phyloP scores from a whole-genome alignment of 2,329 filamentous ascomycete genomes.

The Botrytis elliptica region DNA sequence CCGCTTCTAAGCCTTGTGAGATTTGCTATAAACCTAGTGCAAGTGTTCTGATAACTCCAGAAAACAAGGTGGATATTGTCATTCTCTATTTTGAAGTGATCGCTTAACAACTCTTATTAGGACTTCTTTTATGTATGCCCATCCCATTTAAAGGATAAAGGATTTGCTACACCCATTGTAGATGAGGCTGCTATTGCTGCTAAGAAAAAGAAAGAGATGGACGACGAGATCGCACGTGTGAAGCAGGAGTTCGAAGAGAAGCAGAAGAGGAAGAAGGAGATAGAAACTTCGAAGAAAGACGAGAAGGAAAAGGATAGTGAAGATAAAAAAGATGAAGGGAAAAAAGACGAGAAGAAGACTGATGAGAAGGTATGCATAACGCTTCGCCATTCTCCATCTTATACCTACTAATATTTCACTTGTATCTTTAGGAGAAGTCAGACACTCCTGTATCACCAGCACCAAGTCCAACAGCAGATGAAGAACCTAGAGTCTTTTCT shows the following conservation, averaged over 20 bases:
- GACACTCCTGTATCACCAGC: constrained; percentile 24
- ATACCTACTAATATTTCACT: constrained; percentile 20
- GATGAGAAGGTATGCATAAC: constrained; percentile 41
- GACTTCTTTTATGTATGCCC: constrained; percentile 93
- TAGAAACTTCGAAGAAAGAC: constrained; percentile 63
- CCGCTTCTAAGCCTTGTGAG: constrained; percentile 79
- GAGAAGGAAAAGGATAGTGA: constrained; percentile 49
- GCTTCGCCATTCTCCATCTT: neutral
- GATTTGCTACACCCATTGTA: constrained; percentile 75
- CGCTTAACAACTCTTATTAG: constrained; percentile 40
- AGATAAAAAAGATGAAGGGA: constrained; percentile 43
- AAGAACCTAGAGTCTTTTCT: constrained; percentile 77
- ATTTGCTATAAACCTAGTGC: constrained; percentile 88
- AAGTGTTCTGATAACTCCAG: constrained; percentile 83
- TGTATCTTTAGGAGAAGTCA: constrained; percentile 31
- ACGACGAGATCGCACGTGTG: constrained; percentile 62
- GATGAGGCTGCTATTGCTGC: constrained; percentile 65
- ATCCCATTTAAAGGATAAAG: constrained; percentile 75
- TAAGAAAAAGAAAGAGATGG: constrained; percentile 60
- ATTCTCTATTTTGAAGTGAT: neutral
- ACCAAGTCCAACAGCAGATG: constrained; percentile 34
- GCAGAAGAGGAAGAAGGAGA: constrained; percentile 65
- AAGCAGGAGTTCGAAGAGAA: constrained; percentile 75
- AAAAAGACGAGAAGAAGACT: constrained; percentile 46
- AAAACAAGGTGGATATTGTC: constrained; percentile 69